Base-by-base conservation (phyloP, 1,284 basidiomycete species). In the Fistulina hepatica region DNA sequence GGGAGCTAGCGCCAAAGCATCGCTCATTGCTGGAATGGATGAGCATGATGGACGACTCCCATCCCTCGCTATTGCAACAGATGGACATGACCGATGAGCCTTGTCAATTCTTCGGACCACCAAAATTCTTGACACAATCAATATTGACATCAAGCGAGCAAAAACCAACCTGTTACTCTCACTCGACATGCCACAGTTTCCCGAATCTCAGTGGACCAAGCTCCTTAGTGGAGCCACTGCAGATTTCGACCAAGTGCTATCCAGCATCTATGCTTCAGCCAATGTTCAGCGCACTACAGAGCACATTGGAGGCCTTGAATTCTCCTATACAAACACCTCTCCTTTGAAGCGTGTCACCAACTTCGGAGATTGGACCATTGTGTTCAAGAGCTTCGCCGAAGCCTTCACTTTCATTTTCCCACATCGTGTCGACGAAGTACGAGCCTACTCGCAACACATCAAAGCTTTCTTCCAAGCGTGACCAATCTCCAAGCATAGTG, bases 381-480 rank as follows among this genome's bases (percentile, higher is more conserved):
- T 53, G 0, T 63, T 51, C 48, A 30, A 37, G 2, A 20, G 28
- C 2, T 39, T 44, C 1, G 21, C 34, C 6, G 16, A 41, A 0
- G 59, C 60, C 0, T 43, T 46, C 12, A 1, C 11, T 0, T 54
- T 53, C 33, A 43, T 49, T 3, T 61, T 58, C 40, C 53, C 53
- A 0, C 49, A 58, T 24, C 47, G 53, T 6, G 4, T 6, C 0
- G 11, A 39, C 2, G 53, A 63, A 36, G 50, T 61, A 16, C 6
- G 21, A 0, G 17, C 15, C 0, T 63, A 61, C 23, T 33, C 40
- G 0, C 24, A 43, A 5, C 48, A 50, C 32, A 54, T 63, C 37
- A 30, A 37, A 1, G 33, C 40, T 0, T 22, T 49, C 5, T 59
- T 61, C 47, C 31, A 44, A 11, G 36, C 49, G 5, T 33, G 42